Evolutionary conservation across 139 green algal species (phyloP).

Genomic region (Coccomyxa sp.): DNA sequence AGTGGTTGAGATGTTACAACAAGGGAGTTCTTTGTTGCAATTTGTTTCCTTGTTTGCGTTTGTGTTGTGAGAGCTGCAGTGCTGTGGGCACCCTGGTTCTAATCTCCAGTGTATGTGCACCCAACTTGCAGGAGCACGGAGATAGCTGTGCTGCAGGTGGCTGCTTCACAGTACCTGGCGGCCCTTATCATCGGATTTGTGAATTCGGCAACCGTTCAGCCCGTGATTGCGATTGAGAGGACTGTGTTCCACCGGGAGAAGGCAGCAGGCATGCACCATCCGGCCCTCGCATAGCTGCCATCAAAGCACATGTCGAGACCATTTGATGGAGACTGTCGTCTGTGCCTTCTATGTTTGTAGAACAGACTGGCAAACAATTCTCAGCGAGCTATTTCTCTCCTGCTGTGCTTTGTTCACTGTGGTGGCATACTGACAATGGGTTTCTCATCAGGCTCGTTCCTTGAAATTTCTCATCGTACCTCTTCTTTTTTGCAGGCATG

Average conservation of each 20-base stretch:
- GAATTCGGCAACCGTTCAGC: conserved; percentile 11
- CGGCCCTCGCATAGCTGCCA: too few relatives aligned
- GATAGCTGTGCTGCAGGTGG: conserved; percentile 2
- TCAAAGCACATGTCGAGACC: too few relatives aligned
- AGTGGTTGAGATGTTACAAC: neutral
- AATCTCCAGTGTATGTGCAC: too few relatives aligned
- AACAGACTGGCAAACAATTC: too few relatives aligned
- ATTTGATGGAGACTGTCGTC: too few relatives aligned
- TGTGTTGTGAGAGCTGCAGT: neutral
- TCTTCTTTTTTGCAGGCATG: conserved; percentile 5
- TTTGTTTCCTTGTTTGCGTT: neutral
- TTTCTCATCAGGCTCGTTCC: neutral
- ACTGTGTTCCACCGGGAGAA: conserved; percentile 19
- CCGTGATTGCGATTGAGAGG: neutral
- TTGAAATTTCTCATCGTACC: too few relatives aligned
- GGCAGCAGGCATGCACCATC: neutral
- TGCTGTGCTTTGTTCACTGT: too few relatives aligned
- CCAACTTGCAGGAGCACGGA: neutral
- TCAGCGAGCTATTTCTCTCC: too few relatives aligned
- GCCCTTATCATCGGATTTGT: conserved; percentile 1
- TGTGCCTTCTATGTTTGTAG: too few relatives aligned
- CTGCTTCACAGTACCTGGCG: conserved; percentile 3
- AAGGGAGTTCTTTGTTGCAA: neutral
- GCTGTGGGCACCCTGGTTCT: neutral
- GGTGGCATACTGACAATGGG: too few relatives aligned